Evolutionary conservation across 805 yeast genomes (phyloP), one percentile per base, ranked within the genome.

Genomic region (Kuraishia floccosa): DNA sequence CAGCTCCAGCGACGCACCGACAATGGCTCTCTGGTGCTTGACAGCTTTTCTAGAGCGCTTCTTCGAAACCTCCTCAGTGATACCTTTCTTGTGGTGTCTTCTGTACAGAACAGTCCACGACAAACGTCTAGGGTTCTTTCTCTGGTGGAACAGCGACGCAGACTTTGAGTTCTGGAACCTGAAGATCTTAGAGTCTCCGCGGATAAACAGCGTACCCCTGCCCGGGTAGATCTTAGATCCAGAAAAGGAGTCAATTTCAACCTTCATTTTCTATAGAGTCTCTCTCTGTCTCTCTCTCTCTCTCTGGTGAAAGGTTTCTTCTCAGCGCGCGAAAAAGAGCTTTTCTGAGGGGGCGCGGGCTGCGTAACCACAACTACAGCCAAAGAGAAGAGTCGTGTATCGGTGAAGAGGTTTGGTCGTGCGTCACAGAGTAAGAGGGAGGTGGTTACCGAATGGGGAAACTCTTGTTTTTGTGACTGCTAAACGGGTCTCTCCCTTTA

Each of bases 161-260:
- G 94, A 76, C 73, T 91, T 91, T 53, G 96, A 82, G 66, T 83
- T 77, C 68, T 82, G 93, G 91, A 91, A 91, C 79, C 99, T 87
- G 94, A 91, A 91, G 60, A 87, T 69, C 79, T 91, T 91, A 62
- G 97, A 87, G 85, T 91, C 99, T 58, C 97, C 97, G 73, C 99
- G 86, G 69, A 91, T 86, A 63, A 84, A 91, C 66, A 91, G 79
- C 64, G 93, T 85, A 72, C 98, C 97, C 78, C 96, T 85, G 72
- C 98, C 99, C 76, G 98, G 98, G 94, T 89, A 91, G 78, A 91
- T 89, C 75, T 89, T 91, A 60, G 89, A 70, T 68, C 98, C 98
- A 58, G 98, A 89, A 76, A 91, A 91, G 63, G 97, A 83, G 71
- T 91, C 97, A 74, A 89, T 73, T 82, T 91, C 98, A 71, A 91